These are phyloP conservation scores for Penicillium taxi DNA, from an alignment of 495 filamentous ascomycete genomes.

Conservation along the genomic window DNA sequence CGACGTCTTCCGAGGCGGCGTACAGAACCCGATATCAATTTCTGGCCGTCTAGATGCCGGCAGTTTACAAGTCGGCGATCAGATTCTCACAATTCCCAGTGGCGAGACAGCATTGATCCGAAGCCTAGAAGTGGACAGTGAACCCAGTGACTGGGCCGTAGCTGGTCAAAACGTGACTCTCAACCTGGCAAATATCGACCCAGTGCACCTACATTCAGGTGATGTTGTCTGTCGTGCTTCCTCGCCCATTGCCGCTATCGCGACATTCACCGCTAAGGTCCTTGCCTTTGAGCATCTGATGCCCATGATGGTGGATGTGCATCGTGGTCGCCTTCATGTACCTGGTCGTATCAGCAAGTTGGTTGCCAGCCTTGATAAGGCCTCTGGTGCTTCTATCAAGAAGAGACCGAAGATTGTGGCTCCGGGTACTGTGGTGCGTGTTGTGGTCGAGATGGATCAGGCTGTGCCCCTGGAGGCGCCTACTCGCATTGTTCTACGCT, in stretches of 20 bases:
- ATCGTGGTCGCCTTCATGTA: slow-evolving; percentile 72
- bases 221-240: slow-evolving; percentile 73
- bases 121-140: slow-evolving; percentile 64
- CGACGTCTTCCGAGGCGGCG: slow-evolving; percentile 73
- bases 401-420: slow-evolving; percentile 78
- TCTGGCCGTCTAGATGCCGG: slow-evolving; percentile 84
- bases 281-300: slow-evolving; percentile 82
- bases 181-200: slow-evolving; percentile 79
- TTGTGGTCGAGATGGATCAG: slow-evolving; percentile 64
- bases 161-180: slow-evolving; percentile 83
- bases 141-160: slow-evolving; percentile 80
- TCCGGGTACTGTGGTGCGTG: slow-evolving; percentile 58
- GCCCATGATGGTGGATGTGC: slow-evolving; percentile 83
- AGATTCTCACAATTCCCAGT: slow-evolving; percentile 68
- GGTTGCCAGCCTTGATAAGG: slow-evolving; percentile 66
- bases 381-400: slow-evolving; percentile 57
- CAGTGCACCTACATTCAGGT: slow-evolving; percentile 69
- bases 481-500: slow-evolving; percentile 70
- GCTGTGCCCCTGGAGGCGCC: slow-evolving; percentile 73
- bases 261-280: slow-evolving; percentile 69
- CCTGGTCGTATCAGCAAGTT: slow-evolving; percentile 66
- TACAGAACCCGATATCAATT: slow-evolving; percentile 66
- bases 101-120: slow-evolving; percentile 72
- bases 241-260: slow-evolving; percentile 58
- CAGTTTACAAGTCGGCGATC: slow-evolving; percentile 73